phyloP scores from a whole-genome alignment of 2,329 filamentous ascomycete genomes.

The Alternaria viburni region DNA sequence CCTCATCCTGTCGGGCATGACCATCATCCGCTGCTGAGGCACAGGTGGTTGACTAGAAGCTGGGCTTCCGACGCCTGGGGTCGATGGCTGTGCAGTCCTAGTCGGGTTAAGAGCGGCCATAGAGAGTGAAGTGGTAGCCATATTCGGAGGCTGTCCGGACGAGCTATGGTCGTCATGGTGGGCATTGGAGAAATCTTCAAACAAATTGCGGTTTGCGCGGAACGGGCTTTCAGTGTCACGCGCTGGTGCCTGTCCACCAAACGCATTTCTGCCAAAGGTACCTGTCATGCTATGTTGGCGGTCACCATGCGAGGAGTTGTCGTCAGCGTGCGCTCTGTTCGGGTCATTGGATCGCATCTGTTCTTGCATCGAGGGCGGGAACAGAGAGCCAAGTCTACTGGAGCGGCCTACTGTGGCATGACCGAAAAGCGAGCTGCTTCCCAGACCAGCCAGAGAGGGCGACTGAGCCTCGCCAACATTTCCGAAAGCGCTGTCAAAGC shows the following conservation, averaged over 20 bases:
- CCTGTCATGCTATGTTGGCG: constrained; percentile 61
- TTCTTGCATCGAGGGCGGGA: constrained; percentile 87
- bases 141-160: constrained; percentile 24
- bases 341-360: constrained; percentile 73
- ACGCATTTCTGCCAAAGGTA: constrained; percentile 69
- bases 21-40: constrained; percentile 83
- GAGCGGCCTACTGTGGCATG: constrained; percentile 72
- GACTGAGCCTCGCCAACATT: constrained; percentile 80
- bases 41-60: constrained; percentile 72
- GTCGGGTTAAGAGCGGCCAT: constrained; percentile 42
- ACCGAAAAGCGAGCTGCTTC: constrained; percentile 69
- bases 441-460: constrained; percentile 70
- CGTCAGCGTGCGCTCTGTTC: constrained; percentile 62
- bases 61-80: constrained; percentile 53
- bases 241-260: constrained; percentile 51
- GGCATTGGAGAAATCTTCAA: constrained; percentile 47
- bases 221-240: constrained; percentile 52
- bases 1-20: constrained; percentile 98
- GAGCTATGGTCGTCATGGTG: constrained; percentile 35
- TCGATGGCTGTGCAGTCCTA: constrained; percentile 41
- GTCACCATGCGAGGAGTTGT: constrained; percentile 51
- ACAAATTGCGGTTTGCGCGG: constrained; percentile 45
- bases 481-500: constrained; percentile 67
- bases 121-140: constrained; percentile 40
- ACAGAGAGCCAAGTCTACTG: constrained; percentile 85